phyloP scores from a whole-genome alignment of 2,329 filamentous ascomycete genomes.

The Calonectria montana region DNA sequence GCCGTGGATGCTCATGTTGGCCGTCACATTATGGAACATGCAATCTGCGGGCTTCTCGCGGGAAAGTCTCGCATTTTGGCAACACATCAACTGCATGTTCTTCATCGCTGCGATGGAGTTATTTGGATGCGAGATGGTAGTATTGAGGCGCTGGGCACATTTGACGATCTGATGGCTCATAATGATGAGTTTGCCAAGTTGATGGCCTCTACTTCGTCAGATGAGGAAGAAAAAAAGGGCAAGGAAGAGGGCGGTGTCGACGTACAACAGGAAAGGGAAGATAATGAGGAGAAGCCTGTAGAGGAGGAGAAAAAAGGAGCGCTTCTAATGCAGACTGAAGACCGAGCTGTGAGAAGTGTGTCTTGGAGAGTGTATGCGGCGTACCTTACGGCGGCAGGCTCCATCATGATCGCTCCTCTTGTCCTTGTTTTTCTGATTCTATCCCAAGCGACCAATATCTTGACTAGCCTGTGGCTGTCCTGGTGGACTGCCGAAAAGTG shows the following conservation, averaged over 20 bases:
- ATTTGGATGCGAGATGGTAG: not conserved
- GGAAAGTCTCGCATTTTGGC: not conserved
- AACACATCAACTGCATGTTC: not conserved
- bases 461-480: not conserved
- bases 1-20: constrained; percentile 28
- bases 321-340: not conserved
- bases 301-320: not conserved
- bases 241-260: not conserved
- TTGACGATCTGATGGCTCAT: not conserved
- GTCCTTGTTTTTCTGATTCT: not conserved
- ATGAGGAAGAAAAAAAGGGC: not conserved
- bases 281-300: not conserved
- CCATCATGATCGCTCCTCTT: not conserved
- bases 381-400: not conserved
- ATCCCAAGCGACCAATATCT: not conserved
- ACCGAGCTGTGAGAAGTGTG: not conserved
- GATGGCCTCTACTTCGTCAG: not conserved
- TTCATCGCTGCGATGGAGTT: not conserved
- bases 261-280: not conserved
- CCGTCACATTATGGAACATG: constrained; percentile 2
- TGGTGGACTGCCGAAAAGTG: constrained; percentile 2
- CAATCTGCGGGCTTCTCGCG: not conserved
- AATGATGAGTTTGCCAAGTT: constrained; percentile 1
- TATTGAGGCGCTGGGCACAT: not conserved
- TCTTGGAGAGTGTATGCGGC: not conserved